Evolutionary conservation across 768 basidiomycete species (phyloP), one percentile per base, ranked within the genome.

Genomic region (Auricularia cornea): DNA sequence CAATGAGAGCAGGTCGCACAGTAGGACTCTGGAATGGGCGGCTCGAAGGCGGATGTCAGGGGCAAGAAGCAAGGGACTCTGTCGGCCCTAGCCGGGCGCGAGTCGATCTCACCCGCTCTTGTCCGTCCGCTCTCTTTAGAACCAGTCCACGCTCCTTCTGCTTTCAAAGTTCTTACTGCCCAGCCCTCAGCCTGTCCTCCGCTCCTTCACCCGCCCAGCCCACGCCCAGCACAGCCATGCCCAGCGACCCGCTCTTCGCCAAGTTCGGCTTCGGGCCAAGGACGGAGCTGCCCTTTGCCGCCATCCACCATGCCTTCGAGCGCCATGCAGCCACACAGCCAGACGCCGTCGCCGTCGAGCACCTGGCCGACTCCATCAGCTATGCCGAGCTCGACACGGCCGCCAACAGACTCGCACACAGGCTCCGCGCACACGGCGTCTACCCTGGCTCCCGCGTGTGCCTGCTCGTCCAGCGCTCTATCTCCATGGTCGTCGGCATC

Each of bases 261-360:
- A 6, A 57, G 30, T 57, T 29, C 54, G 54, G 54, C 23, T 60
- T 67, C 33, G 66, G 59, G n/a, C 32, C 59, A 12, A 23, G 20
- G 28, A 57, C 59, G 23, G 12, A 65, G 11, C 48, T 63, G 5
- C 66, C 66, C 26, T 67, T 65, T 56, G 63, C 66, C 6, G 60
- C 62, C 32, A 44, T 70, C 11, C 69, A 70, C 48, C 66, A 67
- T 31, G 67, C 69, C 2, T 70, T 70, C 59, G 66, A 63, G 48
- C 61, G 59, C 44, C 69, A 70, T 48, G 69, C 63, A 2, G 60
- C 48, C 3, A 14, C 23, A 11, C 48, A 28, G 30, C 69, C 69
- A 23, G 40, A 65, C 28, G 44, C 61, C 2, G 48, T 64, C 28
- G 67, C 67, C 18, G 66, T 70, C 30, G 68, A 69, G 57, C 68